phyloP scores from a whole-genome alignment of 2,329 filamentous ascomycete species.

The Xylariales sp. region DNA sequence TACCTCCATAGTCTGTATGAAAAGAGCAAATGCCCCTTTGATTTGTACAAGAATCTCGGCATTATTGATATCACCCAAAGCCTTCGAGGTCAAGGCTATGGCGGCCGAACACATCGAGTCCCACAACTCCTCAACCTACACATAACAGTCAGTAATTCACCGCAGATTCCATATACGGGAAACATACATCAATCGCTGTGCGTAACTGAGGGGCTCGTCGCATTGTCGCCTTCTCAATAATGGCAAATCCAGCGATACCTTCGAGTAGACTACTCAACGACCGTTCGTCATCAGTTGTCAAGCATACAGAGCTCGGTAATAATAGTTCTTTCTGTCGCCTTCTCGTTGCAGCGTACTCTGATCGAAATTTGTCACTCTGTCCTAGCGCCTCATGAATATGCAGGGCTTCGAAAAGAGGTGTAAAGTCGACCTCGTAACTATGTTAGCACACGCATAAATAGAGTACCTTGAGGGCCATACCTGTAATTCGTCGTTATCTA shows the following conservation, averaged over 20 bases:
- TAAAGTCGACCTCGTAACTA: constrained; percentile 77
- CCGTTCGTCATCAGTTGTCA: constrained; percentile 84
- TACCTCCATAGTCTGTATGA: constrained; percentile 98
- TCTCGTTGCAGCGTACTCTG: constrained; percentile 91
- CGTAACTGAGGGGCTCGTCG: constrained; percentile 85
- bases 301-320: constrained; percentile 78
- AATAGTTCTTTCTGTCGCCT: constrained; percentile 92
- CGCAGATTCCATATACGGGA: neutral
- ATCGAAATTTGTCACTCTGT: constrained; percentile 88
- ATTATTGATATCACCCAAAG: constrained; percentile 82
- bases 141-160: constrained; percentile 5
- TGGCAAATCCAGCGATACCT: constrained; percentile 94
- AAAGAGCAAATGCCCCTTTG: constrained; percentile 90
- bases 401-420: constrained; percentile 90
- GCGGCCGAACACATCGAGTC: constrained; percentile 95
- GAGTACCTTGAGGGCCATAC: neutral
- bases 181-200: constrained; percentile 79
- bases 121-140: constrained; percentile 94
- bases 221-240: constrained; percentile 95
- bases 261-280: constrained; percentile 92
- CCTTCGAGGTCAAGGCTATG: constrained; percentile 83
- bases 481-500: constrained; percentile 94
- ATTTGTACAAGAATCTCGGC: constrained; percentile 93
- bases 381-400: constrained; percentile 97
- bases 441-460: constrained; percentile 11